phyloP scores from a whole-genome alignment of 1,284 basidiomycete species.

The Melampsora medusae region DNA sequence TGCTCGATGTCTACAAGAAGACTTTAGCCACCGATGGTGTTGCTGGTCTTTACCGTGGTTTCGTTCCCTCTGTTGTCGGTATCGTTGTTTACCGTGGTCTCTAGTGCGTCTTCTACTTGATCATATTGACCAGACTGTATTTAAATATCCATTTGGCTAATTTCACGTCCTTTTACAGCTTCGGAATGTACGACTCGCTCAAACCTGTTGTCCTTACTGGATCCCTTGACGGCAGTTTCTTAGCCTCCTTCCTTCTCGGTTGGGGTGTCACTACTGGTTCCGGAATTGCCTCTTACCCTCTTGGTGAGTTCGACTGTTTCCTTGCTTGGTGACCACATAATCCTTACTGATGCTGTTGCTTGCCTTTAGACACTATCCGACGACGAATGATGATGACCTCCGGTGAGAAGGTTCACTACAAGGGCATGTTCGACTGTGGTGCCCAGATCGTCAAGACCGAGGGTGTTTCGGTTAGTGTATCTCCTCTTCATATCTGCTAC shows the following conservation, averaged over 20 bases:
- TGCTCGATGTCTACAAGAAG: conserved; percentile 90
- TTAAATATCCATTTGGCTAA: neutral
- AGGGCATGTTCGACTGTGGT: conserved; percentile 65
- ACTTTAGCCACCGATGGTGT: conserved; percentile 66
- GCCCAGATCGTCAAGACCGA: conserved; percentile 76
- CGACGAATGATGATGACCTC: conserved; percentile 65
- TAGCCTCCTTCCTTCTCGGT: conserved; percentile 71
- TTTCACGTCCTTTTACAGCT: conserved; percentile 4
- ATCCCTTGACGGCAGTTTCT: conserved; percentile 80
- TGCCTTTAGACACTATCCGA: conserved; percentile 36
- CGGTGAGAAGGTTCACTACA: conserved; percentile 56
- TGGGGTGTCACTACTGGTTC: conserved; percentile 85
- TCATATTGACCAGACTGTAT: conserved; percentile 50
- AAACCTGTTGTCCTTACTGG: conserved; percentile 88
- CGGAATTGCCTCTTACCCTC: conserved; percentile 90
- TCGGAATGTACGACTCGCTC: conserved; percentile 49
- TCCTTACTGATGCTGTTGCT: conserved; percentile 51
- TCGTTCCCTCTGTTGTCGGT: conserved; percentile 88
- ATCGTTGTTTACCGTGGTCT: conserved; percentile 96
- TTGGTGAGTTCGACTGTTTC: conserved; percentile 77
- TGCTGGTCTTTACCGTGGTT: conserved; percentile 78
- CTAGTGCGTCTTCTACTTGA: conserved; percentile 60
- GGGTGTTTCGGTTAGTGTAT: conserved; percentile 59
- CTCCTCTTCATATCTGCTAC: conserved; percentile 57
- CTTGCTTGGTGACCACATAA: conserved; percentile 35